Percentiles rank a stretch among this genome's conserved stretches.
Evolutionary conservation across 352 stramenopile genomes (phyloP).

Genomic region (Phytophthora gonapodyides): DNA sequence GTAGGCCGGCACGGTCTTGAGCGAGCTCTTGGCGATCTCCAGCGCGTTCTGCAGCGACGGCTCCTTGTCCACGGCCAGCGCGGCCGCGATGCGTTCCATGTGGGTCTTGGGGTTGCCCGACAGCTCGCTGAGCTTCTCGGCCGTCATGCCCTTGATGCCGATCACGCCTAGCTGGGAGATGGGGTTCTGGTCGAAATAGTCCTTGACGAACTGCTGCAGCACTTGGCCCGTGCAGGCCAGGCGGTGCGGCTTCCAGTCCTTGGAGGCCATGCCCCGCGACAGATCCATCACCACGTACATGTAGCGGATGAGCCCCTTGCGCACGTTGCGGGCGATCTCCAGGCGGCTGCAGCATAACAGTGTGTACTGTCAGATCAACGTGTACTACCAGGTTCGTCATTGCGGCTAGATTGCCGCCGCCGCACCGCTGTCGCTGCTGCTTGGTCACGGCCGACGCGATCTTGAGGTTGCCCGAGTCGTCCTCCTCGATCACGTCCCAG

Average conservation of each 20-base stretch:
- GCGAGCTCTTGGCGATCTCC: slow-evolving; percentile 86
- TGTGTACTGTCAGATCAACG: slow-evolving; percentile 7
- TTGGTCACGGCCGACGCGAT: slow-evolving; percentile 64
- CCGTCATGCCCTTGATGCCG: slow-evolving; percentile 89
- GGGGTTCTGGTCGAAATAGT: slow-evolving; percentile 96
- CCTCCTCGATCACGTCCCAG: slow-evolving; percentile 87
- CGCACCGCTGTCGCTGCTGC: slow-evolving; percentile 74
- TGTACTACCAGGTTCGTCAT: not conserved
- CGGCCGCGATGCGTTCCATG: slow-evolving; percentile 76
- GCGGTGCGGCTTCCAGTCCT: slow-evolving; percentile 89
- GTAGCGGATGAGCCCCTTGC: slow-evolving; percentile 87
- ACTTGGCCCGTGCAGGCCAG: slow-evolving; percentile 66
- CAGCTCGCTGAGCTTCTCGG: slow-evolving; percentile 91
- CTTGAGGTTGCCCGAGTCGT: slow-evolving; percentile 84
- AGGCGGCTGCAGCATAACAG: slow-evolving; percentile 43
- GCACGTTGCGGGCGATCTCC: slow-evolving; percentile 85
- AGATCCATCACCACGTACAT: slow-evolving; percentile 87
- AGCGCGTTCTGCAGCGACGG: slow-evolving; percentile 92
- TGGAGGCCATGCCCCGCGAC: slow-evolving; percentile 83
- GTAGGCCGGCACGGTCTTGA: slow-evolving; percentile 91
- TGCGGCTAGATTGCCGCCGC: slow-evolving; percentile 8
- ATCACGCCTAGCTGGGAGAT: slow-evolving; percentile 93
- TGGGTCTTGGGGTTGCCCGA: slow-evolving; percentile 89
- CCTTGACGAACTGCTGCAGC: slow-evolving; percentile 85
- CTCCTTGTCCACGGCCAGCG: slow-evolving; percentile 78